Evolutionary conservation across 2,329 filamentous ascomycete species (phyloP), one percentile per base, ranked within the genome.

Genomic region (Magnaporthiopsis rhizophila): DNA sequence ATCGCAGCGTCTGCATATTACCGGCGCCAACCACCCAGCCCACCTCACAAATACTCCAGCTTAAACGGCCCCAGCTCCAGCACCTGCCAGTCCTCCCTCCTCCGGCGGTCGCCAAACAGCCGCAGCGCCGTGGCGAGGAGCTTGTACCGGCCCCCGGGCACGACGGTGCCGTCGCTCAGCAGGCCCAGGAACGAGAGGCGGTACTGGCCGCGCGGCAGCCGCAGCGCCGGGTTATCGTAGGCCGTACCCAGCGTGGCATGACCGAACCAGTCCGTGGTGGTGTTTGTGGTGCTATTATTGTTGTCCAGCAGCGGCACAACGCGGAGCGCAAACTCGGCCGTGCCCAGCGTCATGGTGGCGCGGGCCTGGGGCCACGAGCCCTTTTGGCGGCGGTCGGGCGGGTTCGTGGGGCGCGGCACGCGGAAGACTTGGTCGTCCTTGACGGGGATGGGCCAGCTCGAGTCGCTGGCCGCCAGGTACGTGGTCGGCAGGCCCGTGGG

Each of bases 71-170:
- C 59, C 18, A 61, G 34, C 59, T 61, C 59, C 3, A 61, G 8
- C n/a, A 38, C 32, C 32, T 61, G 21, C 59, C 59, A 61, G 38
- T 61, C 59, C n/a, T 61, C 59, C 11, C 28, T 28, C 34, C 34
- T 61, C 9, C 15, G 24, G 34, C 59, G n/a, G 34, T 61, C 59
- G 32, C 59, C 59, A 50, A 61, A 61, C 13, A 61, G n/a, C 34
- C 59, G 13, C 32, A 61, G 38, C 21, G 59, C 59, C 28, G 59
- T 38, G 34, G 38, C 59, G 9, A 34, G 34, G 21, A 61, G 34
- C 59, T 61, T 61, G 59, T 61, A 61, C 59, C 32, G 34, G 59
- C 59, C 59, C 34, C 45, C 59, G 59, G 59, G 59, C 21, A 28
- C 59, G 34, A 38, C 38, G 21, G 32, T 28, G 59, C 59, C 59